Conservation (phyloP, 2,329 filamentous ascomycete genomes). For the Grosmannia serpens region DNA sequence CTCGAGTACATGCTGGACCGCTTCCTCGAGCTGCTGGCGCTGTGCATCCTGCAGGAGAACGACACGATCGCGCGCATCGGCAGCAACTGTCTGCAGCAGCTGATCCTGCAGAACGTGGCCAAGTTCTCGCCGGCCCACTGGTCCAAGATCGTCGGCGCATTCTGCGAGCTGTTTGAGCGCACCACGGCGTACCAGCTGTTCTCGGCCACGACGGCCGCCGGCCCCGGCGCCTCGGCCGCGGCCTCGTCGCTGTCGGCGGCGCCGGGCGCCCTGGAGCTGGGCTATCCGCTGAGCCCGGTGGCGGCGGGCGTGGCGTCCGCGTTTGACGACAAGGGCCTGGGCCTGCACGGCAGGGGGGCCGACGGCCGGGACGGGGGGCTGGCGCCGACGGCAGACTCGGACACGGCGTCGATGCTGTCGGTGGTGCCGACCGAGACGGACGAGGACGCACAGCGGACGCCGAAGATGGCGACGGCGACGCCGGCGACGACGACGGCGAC, state of each 20-base stretch:
- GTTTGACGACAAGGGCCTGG: constrained; percentile 42
- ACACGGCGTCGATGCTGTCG: constrained; percentile 17
- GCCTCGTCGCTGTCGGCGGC: constrained; percentile 32
- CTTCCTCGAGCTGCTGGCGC: constrained; percentile 85
- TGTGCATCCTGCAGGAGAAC: constrained; percentile 98
- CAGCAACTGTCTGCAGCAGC: constrained; percentile 92
- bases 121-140: constrained; percentile 86
- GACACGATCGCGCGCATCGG: constrained; percentile 97
- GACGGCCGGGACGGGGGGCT: constrained; percentile 10
- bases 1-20: constrained; percentile 96
- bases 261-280: constrained; percentile 41
- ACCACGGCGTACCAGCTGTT: constrained; percentile 95
- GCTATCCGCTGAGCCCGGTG: constrained; percentile 29
- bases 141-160: constrained; percentile 88
- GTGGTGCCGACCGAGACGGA: constrained; percentile 18
- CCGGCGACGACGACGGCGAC: constrained; percentile 14
- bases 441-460: constrained; percentile 24
- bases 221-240: constrained; percentile 28
- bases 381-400: constrained; percentile 14
- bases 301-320: constrained; percentile 11
- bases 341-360: constrained; percentile 46
- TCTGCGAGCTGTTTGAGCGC: constrained; percentile 87
- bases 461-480: constrained; percentile 1
- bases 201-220: constrained; percentile 54
- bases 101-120: constrained; percentile 90